phyloP scores from a whole-genome alignment of 495 filamentous ascomycete species.

The Aspergillus coremiiformis region DNA sequence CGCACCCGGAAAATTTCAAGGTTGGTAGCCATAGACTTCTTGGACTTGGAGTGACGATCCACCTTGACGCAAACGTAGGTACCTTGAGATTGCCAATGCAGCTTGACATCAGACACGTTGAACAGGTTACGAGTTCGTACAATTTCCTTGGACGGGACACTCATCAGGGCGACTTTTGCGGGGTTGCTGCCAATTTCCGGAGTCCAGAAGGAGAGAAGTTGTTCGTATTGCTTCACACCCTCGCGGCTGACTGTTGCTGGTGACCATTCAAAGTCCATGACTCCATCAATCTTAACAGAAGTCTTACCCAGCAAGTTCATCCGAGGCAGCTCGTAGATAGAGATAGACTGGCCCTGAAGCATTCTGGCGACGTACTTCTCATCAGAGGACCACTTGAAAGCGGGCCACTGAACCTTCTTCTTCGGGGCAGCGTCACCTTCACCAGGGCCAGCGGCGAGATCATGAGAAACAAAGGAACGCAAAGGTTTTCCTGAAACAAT shows the following conservation, averaged over 20 bases:
- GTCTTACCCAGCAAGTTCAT: slow-evolving; percentile 89
- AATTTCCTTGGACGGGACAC: slow-evolving; percentile 85
- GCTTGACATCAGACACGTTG: slow-evolving; percentile 93
- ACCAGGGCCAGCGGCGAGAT: slow-evolving; percentile 51
- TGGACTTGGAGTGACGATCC: slow-evolving; percentile 96
- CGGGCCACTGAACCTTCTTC: slow-evolving; percentile 94
- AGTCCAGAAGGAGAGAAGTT: slow-evolving; percentile 97
- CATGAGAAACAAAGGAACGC: slow-evolving; percentile 84
- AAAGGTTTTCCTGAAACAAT: slow-evolving; percentile 82
- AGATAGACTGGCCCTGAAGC: slow-evolving; percentile 79
- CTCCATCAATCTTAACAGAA: slow-evolving; percentile 87
- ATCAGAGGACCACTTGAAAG: slow-evolving; percentile 98
- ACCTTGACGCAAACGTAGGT: slow-evolving; percentile 97
- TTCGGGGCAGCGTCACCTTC: slow-evolving; percentile 65
- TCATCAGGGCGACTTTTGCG: slow-evolving; percentile 95
- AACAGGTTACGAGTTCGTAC: slow-evolving; percentile 93
- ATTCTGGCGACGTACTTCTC: slow-evolving; percentile 94
- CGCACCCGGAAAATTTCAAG: slow-evolving; percentile 95
- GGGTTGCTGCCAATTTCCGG: slow-evolving; percentile 97
- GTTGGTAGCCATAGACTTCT: slow-evolving; percentile 94
- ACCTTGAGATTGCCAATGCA: slow-evolving; percentile 89
- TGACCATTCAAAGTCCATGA: slow-evolving; percentile 97
- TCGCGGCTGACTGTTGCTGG: slow-evolving; percentile 72
- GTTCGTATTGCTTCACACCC: slow-evolving; percentile 81
- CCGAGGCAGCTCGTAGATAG: slow-evolving; percentile 85